Evolutionary conservation across 352 stramenopile genomes (phyloP).

Genomic region (Globisporangium polare): DNA sequence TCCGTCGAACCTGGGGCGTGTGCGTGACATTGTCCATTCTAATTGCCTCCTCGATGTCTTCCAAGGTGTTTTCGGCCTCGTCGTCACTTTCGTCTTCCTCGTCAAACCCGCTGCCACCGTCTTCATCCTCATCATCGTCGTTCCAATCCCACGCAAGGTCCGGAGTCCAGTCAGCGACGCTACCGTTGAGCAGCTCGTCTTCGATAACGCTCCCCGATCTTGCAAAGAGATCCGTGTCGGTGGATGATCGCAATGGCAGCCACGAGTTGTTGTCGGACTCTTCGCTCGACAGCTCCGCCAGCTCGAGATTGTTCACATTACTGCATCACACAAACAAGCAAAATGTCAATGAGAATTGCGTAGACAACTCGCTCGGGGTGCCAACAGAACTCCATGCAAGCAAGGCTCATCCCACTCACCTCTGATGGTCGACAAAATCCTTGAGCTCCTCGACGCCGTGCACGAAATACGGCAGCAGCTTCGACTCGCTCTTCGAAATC

Average conservation of each 20-base stretch:
- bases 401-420: slow-evolving; percentile 18
- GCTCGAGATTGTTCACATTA: slow-evolving; percentile 14
- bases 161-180: slow-evolving; percentile 8
- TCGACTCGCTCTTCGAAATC: slow-evolving; percentile 56
- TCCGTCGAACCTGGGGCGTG: slow-evolving; percentile 14
- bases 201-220: slow-evolving; percentile 11
- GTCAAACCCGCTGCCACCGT: not conserved
- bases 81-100: slow-evolving; percentile 42
- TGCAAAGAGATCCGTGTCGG: slow-evolving; percentile 10
- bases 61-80: slow-evolving; percentile 22
- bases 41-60: not conserved
- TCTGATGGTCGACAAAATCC: slow-evolving; percentile 48
- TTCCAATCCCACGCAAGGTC: slow-evolving; percentile 8
- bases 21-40: not conserved
- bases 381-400: not conserved
- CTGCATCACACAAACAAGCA: slow-evolving; percentile 3
- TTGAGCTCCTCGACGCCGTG: slow-evolving; percentile 61
- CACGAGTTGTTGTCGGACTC: not conserved
- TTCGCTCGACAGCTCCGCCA: not conserved
- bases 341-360: not conserved
- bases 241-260: slow-evolving; percentile 3
- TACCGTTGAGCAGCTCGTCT: slow-evolving; percentile 13
- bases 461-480: slow-evolving; percentile 58
- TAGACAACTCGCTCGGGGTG: not conserved
- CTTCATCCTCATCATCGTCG: slow-evolving; percentile 10